These are phyloP conservation scores for Ceratocystis colombiana DNA, from an alignment of 2,329 filamentous ascomycete species.

Conservation along the genomic window DNA sequence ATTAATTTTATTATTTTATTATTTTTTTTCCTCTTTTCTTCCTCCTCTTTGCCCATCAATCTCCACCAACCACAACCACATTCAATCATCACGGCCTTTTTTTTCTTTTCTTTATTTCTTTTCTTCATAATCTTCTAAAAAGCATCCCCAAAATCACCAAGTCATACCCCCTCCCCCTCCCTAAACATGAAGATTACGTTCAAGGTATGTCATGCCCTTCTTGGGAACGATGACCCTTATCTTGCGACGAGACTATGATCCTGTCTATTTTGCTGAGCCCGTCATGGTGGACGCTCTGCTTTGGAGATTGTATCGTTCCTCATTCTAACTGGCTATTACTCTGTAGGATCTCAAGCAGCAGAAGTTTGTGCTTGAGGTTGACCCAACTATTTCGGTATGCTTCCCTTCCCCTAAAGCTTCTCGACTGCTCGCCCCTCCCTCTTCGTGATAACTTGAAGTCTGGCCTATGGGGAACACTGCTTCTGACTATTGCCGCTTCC, in stretches of 20 bases:
- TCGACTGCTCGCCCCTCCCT: not conserved
- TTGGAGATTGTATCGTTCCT: constrained; percentile 9
- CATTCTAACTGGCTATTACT: not conserved
- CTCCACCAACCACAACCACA: too few relatives aligned
- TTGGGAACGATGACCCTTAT: too few relatives aligned
- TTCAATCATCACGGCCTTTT: not conserved
- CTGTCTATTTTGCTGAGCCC: too few relatives aligned
- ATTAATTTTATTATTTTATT: not conserved
- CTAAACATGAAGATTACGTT: constrained; percentile 58
- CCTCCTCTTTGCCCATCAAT: not conserved
- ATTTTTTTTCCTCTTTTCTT: constrained; percentile 2
- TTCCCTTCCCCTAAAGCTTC: constrained; percentile 36
- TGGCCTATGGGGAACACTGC: not conserved
- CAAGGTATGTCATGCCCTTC: constrained; percentile 40
- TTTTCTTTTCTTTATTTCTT: constrained; percentile 8
- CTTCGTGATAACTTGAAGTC: not conserved
- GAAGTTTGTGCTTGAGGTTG: constrained; percentile 93
- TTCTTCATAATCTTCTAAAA: not conserved
- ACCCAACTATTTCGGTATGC: constrained; percentile 68
- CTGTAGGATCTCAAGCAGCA: constrained; percentile 91
- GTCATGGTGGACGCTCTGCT: not conserved
- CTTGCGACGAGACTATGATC: too few relatives aligned
- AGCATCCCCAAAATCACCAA: too few relatives aligned
- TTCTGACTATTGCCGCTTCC: not conserved
- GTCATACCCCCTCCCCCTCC: not conserved